Conservation (phyloP, 148 eudicot species). For the Bassia scoparia region DNA sequence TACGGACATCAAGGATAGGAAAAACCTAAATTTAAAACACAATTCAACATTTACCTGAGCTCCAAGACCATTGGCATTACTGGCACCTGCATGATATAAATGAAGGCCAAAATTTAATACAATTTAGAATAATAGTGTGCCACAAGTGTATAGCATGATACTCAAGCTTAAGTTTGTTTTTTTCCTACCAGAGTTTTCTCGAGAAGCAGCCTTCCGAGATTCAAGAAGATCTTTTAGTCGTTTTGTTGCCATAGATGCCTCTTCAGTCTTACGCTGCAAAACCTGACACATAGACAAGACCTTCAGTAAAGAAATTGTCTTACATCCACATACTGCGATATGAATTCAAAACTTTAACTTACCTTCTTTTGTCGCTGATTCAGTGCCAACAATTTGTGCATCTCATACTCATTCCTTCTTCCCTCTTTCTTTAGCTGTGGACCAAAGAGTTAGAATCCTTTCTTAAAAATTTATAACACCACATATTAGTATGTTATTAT, state of each 20-base stretch:
- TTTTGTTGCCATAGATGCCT: slow-evolving; percentile 88
- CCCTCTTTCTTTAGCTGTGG: slow-evolving; percentile 96
- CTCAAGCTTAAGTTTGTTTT: background rate
- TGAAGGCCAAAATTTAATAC: slow-evolving; percentile 1
- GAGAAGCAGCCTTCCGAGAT: slow-evolving; percentile 73
- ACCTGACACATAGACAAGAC: slow-evolving; percentile 45
- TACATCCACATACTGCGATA: background rate
- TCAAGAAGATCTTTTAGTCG: slow-evolving; percentile 86
- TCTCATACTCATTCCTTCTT: slow-evolving; percentile 95
- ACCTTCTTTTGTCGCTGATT: slow-evolving; percentile 98
- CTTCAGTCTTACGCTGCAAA: slow-evolving; percentile 92
- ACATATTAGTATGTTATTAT: background rate
- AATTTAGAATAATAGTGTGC: background rate
- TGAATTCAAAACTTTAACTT: slow-evolving; percentile 12
- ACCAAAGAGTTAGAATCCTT: slow-evolving; percentile 12
- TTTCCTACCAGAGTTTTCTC: slow-evolving; percentile 52
- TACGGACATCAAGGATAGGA: background rate
- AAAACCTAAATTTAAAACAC: background rate
- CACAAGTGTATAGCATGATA: background rate
- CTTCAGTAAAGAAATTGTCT: background rate
- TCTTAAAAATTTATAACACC: background rate
- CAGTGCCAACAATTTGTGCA: slow-evolving; percentile 89
- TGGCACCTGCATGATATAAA: slow-evolving; percentile 32
- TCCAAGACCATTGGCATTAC: slow-evolving; percentile 57
- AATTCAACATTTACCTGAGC: slow-evolving; percentile 51